Conservation (phyloP, 192 early-diverging fungal genomes). For the Coemansia sp. region DNA sequence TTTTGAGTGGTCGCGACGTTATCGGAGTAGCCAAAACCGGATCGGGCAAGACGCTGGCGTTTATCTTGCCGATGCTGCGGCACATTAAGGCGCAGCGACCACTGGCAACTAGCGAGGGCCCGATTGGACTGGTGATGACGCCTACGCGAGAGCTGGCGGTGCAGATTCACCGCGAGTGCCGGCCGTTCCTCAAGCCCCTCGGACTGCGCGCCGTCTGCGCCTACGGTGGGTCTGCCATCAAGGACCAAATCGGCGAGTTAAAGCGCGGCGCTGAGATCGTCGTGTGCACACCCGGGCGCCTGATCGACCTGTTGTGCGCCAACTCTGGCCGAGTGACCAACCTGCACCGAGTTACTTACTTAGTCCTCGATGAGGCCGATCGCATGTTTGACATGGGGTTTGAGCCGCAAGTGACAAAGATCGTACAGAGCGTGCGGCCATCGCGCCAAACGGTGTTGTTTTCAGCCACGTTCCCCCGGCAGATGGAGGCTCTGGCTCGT, state of each 20-base stretch:
- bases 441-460: slow-evolving; percentile 88
- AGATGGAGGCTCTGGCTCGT: slow-evolving; percentile 94
- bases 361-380: slow-evolving; percentile 97
- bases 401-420: slow-evolving; percentile 96
- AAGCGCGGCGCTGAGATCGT: slow-evolving; percentile 92
- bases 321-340: slow-evolving; percentile 89
- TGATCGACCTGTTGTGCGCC: slow-evolving; percentile 88
- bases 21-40: slow-evolving; percentile 97
- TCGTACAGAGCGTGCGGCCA: slow-evolving; percentile 90
- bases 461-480: slow-evolving; percentile 94
- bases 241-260: slow-evolving; percentile 87
- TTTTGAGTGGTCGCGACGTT: slow-evolving; percentile 93
- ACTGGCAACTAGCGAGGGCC: slow-evolving; percentile 78
- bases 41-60: slow-evolving; percentile 92
- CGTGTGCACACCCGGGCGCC: slow-evolving; percentile 89
- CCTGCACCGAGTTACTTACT: slow-evolving; percentile 85
- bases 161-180: slow-evolving; percentile 93
- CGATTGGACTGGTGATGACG: slow-evolving; percentile 87
- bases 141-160: slow-evolving; percentile 92
- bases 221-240: slow-evolving; percentile 86
- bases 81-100: slow-evolving; percentile 91
- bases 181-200: slow-evolving; percentile 85
- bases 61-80: slow-evolving; percentile 93
- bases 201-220: slow-evolving; percentile 89
- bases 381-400: slow-evolving; percentile 99